These are phyloP conservation scores for Spathaspora arborariae DNA, from an alignment of 805 yeast genomes.

Conservation along the genomic window DNA sequence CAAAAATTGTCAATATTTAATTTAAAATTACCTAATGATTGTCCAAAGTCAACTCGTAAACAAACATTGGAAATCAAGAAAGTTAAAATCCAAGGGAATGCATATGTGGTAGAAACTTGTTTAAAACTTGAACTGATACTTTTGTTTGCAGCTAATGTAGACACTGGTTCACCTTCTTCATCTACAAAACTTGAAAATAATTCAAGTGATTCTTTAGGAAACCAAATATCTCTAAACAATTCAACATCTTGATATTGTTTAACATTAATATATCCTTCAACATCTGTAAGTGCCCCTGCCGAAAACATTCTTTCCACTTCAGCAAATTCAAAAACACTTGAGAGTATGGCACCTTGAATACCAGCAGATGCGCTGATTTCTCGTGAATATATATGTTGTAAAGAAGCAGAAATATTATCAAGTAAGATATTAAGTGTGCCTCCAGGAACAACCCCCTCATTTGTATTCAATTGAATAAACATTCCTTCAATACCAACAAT, in stretches of 20 bases:
- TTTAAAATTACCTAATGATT: constrained; percentile 67
- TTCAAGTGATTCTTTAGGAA: constrained; percentile 33
- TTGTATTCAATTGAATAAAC: constrained; percentile 53
- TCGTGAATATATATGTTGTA: constrained; percentile 89
- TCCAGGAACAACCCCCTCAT: constrained; percentile 31
- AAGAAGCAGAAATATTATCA: constrained; percentile 58
- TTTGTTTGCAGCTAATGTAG: constrained; percentile 23
- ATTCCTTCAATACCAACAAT: constrained; percentile 70
- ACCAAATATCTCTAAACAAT: constrained; percentile 80
- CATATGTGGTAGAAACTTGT: constrained; percentile 56
- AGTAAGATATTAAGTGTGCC: constrained; percentile 46
- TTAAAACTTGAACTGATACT: constrained; percentile 46
- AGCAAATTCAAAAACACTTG: constrained; percentile 45
- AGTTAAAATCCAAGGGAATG: constrained; percentile 73
- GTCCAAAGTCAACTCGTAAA: constrained; percentile 73
- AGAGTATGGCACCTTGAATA: constrained; percentile 43
- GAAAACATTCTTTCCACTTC: constrained; percentile 41
- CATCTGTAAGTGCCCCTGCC: constrained; percentile 50
- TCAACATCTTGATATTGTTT: constrained; percentile 86
- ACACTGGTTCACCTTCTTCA: constrained; percentile 1
- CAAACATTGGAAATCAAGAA: constrained; percentile 49
- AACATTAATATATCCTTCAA: constrained; percentile 63
- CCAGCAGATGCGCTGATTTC: constrained; percentile 75
- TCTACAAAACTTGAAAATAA: not conserved
- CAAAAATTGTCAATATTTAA: constrained; percentile 58